Base-by-base conservation (phyloP, 2,329 filamentous ascomycete genomes). In the Metarhizium robertsii region DNA sequence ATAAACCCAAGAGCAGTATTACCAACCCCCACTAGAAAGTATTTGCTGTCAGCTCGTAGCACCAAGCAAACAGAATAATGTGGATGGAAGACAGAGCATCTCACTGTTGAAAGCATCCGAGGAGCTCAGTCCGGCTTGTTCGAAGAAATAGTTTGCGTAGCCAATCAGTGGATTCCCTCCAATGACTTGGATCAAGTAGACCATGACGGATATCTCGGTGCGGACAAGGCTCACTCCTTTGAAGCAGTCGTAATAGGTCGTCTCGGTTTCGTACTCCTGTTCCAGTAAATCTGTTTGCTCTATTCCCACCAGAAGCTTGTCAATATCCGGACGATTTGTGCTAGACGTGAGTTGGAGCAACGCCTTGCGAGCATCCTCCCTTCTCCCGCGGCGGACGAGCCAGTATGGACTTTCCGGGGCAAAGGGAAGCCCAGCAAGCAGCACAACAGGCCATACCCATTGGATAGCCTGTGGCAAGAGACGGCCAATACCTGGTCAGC, bases 111-210 rank as follows among this genome's bases (percentile, higher is more conserved):
- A 64, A 1, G 62, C 57, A 18, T 64, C 59, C 3, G 56, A 55
- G n/a, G 61, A 57, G 25, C 54, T 55, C n/a, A 62, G 55, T 4
- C 69, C 69, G 13, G 67, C 67, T 50, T 69, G 68, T 50, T 67
- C 64, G 45, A 70, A 71, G 50, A 71, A 71, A 56, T 69, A 71
- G 42, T 61, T 85, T 1, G 80, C 83, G 59, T 85, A 87, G 55
- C 80, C 80, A 50, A 84, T 81, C 59, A 87, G 79, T 14, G 83
- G 81, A 59, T 83, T 82, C 29, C 84, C 83, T 53, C 78, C 81
- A 2, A 86, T 70, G 20, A 85, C 84, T 62, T 87, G 84, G 3
- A 83, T 83, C 3, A 80, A 77, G 72, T 84, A 87, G 6, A 84
- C 81, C 65, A 84, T 83, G 57, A 75, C 73, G 4, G 78, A 74